Percentiles rank a stretch among this genome's conserved stretches.
Evolutionary conservation across 2,329 filamentous ascomycete species (phyloP).

Genomic region (Nothophaeocryptopus gaeumannii): DNA sequence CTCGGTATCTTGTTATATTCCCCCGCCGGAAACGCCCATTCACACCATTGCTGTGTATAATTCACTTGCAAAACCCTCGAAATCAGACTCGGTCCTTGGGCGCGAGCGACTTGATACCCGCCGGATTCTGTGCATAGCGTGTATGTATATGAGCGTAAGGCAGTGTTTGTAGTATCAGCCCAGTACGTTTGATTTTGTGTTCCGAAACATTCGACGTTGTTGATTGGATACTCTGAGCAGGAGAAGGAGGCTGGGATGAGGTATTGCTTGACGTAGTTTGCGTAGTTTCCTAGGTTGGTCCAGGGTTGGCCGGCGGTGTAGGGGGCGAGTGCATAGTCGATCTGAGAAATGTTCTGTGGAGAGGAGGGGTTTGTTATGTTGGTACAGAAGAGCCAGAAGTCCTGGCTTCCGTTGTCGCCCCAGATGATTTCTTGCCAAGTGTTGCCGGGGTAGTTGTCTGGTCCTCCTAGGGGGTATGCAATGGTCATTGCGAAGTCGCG

Average conservation of each 20-base stretch:
- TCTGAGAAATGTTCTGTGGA: conserved; percentile 42
- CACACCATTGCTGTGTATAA: conserved; percentile 57
- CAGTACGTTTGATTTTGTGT: conserved; percentile 46
- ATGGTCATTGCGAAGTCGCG: conserved; percentile 55
- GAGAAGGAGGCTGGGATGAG: conserved; percentile 37
- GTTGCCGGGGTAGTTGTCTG: conserved; percentile 45
- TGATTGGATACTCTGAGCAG: conserved; percentile 42
- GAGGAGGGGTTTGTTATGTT: conserved; percentile 51
- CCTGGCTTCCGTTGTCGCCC: conserved; percentile 42
- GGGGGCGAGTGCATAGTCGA: conserved; percentile 48
- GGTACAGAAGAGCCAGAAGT: conserved; percentile 54
- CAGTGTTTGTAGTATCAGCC: conserved; percentile 43
- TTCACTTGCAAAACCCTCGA: conserved; percentile 47
- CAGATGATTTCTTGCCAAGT: conserved; percentile 58
- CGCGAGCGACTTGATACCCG: conserved; percentile 49
- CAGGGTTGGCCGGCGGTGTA: conserved; percentile 52
- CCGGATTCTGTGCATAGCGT: conserved; percentile 47
- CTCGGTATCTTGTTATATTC: conserved; percentile 45
- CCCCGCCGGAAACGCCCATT: conserved; percentile 52
- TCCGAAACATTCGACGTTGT: conserved; percentile 48
- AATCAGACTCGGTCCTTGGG: conserved; percentile 46
- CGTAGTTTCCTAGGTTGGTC: conserved; percentile 53
- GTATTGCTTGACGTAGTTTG: conserved; percentile 50
- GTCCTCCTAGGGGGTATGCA: conserved; percentile 36
- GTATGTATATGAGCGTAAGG: conserved; percentile 49